phyloP scores from a whole-genome alignment of 2,329 filamentous ascomycete species.

The Ceratocystis cubensis region DNA sequence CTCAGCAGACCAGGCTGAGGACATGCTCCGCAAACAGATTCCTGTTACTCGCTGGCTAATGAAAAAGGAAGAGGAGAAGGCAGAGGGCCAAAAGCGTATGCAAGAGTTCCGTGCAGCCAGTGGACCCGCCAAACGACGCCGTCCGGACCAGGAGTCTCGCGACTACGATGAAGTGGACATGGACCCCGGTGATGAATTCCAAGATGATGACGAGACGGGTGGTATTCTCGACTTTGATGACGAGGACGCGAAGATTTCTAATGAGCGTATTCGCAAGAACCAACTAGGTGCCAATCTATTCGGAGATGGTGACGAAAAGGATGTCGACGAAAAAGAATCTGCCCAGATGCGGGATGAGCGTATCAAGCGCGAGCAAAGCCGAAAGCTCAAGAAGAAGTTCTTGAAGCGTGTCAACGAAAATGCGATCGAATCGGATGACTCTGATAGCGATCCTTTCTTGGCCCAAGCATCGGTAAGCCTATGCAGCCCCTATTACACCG shows the following conservation, averaged over 20 bases:
- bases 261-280: slow-evolving; percentile 61
- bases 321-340: slow-evolving; percentile 62
- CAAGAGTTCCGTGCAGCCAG: slow-evolving; percentile 33
- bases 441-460: slow-evolving; percentile 33
- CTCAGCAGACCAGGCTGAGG: slow-evolving; percentile 74
- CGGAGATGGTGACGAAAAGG: slow-evolving; percentile 53
- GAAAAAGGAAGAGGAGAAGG: slow-evolving; percentile 47
- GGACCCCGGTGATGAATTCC: slow-evolving; percentile 57
- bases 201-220: slow-evolving; percentile 73
- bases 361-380: slow-evolving; percentile 57
- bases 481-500: neutral
- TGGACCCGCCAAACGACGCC: slow-evolving; percentile 17
- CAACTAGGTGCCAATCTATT: slow-evolving; percentile 84
- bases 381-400: slow-evolving; percentile 65
- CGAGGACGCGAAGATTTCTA: slow-evolving; percentile 62
- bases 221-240: slow-evolving; percentile 68
- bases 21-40: slow-evolving; percentile 65
- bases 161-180: slow-evolving; percentile 60
- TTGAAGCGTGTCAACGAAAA: slow-evolving; percentile 75
- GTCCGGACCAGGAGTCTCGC: slow-evolving; percentile 20
- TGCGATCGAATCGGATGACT: slow-evolving; percentile 64
- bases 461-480: slow-evolving; percentile 28
- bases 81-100: slow-evolving; percentile 43
- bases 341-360: slow-evolving; percentile 57
- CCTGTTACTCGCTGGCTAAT: slow-evolving; percentile 72